Evolutionary conservation across 2,329 filamentous ascomycete species (phyloP).

Genomic region (Clonostachys byssicola): DNA sequence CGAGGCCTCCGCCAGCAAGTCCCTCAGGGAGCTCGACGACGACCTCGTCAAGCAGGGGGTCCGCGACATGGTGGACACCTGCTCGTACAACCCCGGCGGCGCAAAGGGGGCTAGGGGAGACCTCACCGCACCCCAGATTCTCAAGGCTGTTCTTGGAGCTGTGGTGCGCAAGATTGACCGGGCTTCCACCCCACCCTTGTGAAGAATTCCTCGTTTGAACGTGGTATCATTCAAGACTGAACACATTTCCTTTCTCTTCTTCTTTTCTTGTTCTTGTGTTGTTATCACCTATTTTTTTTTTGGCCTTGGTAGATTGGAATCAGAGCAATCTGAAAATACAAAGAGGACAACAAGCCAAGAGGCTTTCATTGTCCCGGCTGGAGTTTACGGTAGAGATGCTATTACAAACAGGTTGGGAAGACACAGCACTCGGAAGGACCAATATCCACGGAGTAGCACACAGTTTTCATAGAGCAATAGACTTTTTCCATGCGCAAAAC

Average conservation of each 20-base stretch:
- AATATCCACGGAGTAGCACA: too few species aligned
- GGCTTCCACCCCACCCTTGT: background rate
- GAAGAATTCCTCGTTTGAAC: slow-evolving; percentile 1
- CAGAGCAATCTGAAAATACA: too few species aligned
- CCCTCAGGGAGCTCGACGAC: slow-evolving; percentile 74
- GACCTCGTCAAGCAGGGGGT: slow-evolving; percentile 50
- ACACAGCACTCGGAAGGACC: too few species aligned
- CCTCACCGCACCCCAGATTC: slow-evolving; percentile 65
- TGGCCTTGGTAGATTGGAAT: background rate
- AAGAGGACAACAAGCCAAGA: too few species aligned
- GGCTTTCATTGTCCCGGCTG: too few species aligned
- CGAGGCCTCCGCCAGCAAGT: slow-evolving; percentile 59
- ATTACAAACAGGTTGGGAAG: too few species aligned
- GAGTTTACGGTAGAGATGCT: too few species aligned
- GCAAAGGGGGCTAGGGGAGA: slow-evolving; percentile 1
- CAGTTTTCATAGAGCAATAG: too few species aligned
- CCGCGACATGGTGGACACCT: slow-evolving; percentile 89
- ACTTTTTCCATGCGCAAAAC: too few species aligned
- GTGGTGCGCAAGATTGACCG: slow-evolving; percentile 51
- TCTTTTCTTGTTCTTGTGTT: background rate
- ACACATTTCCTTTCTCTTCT: background rate
- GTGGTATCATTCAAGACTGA: background rate
- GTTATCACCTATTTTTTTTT: background rate
- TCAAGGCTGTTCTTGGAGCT: slow-evolving; percentile 79
- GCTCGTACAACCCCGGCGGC: slow-evolving; percentile 60